These are phyloP conservation scores for Sphagnum tenellum DNA, from an alignment of 225 moss, liverwort and hornwort genomes.

Conservation along the genomic window DNA sequence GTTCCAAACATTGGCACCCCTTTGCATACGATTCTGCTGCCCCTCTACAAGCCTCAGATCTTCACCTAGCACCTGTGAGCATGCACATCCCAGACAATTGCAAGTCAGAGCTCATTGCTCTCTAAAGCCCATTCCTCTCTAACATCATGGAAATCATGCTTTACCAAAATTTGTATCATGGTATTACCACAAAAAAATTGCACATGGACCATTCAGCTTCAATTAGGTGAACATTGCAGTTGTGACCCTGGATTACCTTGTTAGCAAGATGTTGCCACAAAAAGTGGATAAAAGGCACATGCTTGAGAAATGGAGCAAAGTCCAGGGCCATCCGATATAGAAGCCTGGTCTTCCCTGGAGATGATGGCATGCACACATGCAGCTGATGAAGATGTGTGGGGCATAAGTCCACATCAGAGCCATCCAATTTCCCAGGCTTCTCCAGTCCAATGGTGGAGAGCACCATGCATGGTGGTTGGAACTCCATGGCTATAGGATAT, in stretches of 20 bases:
- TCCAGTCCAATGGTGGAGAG: constrained; percentile 92
- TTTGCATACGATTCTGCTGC: constrained; percentile 85
- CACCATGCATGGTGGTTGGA: constrained; percentile 99
- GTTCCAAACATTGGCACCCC: constrained; percentile 93
- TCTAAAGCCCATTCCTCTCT: background rate
- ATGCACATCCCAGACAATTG: background rate
- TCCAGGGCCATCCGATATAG: constrained; percentile 95
- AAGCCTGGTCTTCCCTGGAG: constrained; percentile 75
- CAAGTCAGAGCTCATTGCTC: background rate
- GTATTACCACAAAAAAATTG: background rate
- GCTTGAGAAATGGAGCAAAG: constrained; percentile 73
- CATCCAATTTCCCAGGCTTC: constrained; percentile 76
- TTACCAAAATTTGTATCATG: too few species aligned
- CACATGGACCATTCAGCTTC: too few species aligned
- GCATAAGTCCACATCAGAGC: constrained; percentile 53
- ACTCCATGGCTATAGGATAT: constrained; percentile 96
- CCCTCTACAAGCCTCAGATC: constrained; percentile 94
- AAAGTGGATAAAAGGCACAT: constrained; percentile 65
- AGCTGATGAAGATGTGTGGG: constrained; percentile 87
- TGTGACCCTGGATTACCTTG: constrained; percentile 28
- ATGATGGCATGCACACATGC: constrained; percentile 94
- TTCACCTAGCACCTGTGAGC: constrained; percentile 65
- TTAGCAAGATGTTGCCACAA: constrained; percentile 76
- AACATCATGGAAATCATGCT: too few species aligned
- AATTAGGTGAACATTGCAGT: background rate